Conservation (phyloP, 2,329 filamentous ascomycete genomes). For the Trichophyton schoenleinii region DNA sequence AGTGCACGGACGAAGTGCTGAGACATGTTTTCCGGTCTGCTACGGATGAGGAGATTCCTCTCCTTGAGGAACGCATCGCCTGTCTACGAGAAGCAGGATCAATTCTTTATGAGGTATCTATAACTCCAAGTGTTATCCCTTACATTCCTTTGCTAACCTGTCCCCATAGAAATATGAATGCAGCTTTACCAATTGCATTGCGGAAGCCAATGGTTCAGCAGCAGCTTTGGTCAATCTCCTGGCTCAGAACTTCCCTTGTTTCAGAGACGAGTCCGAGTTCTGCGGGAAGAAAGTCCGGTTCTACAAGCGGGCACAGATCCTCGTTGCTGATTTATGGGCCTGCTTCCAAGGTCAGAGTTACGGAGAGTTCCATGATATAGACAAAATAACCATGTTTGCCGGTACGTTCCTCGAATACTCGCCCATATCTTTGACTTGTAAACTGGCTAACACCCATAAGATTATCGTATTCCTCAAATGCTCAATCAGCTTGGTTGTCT, state of each 20-base stretch:
- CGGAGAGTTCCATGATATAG: conserved; percentile 77
- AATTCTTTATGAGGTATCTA: conserved; percentile 59
- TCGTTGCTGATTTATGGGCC: conserved; percentile 93
- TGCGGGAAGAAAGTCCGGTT: conserved; percentile 65
- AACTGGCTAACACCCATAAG: conserved; percentile 27
- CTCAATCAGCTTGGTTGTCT: conserved; percentile 71
- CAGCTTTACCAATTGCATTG: conserved; percentile 60
- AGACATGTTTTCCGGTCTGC: conserved; percentile 72
- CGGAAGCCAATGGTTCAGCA: conserved; percentile 63
- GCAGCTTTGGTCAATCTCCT: conserved; percentile 76
- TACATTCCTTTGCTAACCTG: conserved; percentile 1
- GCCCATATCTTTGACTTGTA: no score
- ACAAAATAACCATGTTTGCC: conserved; percentile 96
- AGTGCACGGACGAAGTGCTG: conserved; percentile 62
- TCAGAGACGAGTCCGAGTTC: conserved; percentile 68
- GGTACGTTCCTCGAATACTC: conserved; percentile 26
- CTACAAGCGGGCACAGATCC: conserved; percentile 88
- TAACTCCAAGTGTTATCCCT: not conserved
- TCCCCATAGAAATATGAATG: conserved; percentile 55
- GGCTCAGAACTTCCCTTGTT: conserved; percentile 69
- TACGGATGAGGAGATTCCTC: conserved; percentile 74
- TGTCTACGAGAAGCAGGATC: conserved; percentile 74
- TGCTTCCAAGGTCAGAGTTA: conserved; percentile 73
- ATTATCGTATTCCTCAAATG: conserved; percentile 93
- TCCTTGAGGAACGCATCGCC: conserved; percentile 62